Percentiles rank a stretch among this genome's conserved stretches.
Evolutionary conservation across 2,329 filamentous ascomycete species (phyloP).

Genomic region (Zymoseptoria pseudotritici): DNA sequence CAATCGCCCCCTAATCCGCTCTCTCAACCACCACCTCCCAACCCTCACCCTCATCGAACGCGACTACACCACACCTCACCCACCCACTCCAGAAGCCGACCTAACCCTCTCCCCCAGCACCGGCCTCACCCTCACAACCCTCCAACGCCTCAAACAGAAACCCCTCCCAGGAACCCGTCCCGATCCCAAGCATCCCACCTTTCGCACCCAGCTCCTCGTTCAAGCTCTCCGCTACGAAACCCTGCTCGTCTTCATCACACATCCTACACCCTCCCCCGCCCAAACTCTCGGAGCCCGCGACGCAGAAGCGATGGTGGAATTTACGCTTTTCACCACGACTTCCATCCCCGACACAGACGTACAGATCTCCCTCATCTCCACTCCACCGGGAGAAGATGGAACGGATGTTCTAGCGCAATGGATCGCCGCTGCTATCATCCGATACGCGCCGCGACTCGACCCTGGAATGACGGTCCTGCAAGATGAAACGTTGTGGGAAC

Average conservation of each 20-base stretch:
- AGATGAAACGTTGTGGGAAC: conserved; percentile 60
- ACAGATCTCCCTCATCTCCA: conserved; percentile 31
- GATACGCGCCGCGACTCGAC: conserved; percentile 28
- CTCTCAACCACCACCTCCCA: conserved; percentile 45
- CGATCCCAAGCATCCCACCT: conserved; percentile 61
- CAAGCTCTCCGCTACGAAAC: conserved; percentile 57
- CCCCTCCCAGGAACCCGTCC: conserved; percentile 64
- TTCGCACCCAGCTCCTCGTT: conserved; percentile 51
- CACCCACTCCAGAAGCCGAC: conserved; percentile 54
- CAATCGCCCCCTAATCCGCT: conserved; percentile 43
- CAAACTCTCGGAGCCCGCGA: too few relatives aligned
- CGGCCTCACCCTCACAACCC: conserved; percentile 62
- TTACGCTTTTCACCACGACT: conserved; percentile 34
- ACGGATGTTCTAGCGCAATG: conserved; percentile 33
- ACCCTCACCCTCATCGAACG: conserved; percentile 51
- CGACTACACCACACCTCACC: conserved; percentile 30
- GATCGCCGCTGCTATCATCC: conserved; percentile 38
- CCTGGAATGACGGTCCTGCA: conserved; percentile 15
- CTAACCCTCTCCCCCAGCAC: conserved; percentile 61
- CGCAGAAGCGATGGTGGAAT: conserved; percentile 25
- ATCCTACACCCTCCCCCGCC: not conserved
- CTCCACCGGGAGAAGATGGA: conserved; percentile 26
- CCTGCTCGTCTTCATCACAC: conserved; percentile 60
- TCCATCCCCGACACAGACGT: conserved; percentile 32
- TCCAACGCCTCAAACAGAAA: conserved; percentile 66